phyloP scores from a whole-genome alignment of 805 yeast genomes.

The Saccharomycopsis schoenii region DNA sequence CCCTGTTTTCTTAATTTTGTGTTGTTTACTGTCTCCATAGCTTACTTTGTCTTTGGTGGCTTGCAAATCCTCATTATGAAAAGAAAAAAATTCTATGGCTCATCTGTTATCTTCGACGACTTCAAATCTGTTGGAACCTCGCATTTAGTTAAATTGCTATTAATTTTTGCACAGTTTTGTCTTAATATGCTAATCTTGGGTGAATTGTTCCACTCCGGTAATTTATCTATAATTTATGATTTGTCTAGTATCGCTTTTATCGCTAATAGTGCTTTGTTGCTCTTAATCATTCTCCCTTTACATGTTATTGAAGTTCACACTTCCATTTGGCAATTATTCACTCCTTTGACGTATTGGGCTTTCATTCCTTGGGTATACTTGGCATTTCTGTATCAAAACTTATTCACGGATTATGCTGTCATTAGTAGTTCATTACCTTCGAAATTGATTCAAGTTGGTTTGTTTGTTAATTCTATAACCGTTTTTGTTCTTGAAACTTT shows the following conservation, averaged over 20 bases:
- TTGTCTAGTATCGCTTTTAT: neutral
- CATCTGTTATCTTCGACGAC: neutral
- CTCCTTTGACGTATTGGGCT: conserved; percentile 12
- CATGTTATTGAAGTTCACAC: conserved; percentile 15
- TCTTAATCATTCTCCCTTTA: conserved; percentile 11
- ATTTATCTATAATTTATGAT: neutral
- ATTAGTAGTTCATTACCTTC: neutral
- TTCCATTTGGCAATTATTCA: conserved; percentile 13
- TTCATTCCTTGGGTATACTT: conserved; percentile 1
- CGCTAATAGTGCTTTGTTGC: neutral
- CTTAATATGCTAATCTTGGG: conserved; percentile 1
- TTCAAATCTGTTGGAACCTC: conserved; percentile 7
- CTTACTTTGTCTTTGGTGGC: conserved; percentile 5
- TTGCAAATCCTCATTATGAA: conserved; percentile 8
- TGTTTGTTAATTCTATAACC: conserved; percentile 2
- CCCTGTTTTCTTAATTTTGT: conserved; percentile 9
- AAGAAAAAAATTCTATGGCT: conserved; percentile 4
- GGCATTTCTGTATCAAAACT: conserved; percentile 8
- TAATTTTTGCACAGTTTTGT: conserved; percentile 5
- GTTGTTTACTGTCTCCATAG: neutral
- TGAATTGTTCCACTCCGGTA: neutral
- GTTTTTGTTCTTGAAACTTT: conserved; percentile 9
- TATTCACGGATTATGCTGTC: conserved; percentile 8
- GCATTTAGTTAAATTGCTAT: conserved; percentile 6
- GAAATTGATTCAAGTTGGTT: neutral